phyloP scores from a whole-genome alignment of 1,284 basidiomycete genomes.

The Malassezia psittaci region DNA sequence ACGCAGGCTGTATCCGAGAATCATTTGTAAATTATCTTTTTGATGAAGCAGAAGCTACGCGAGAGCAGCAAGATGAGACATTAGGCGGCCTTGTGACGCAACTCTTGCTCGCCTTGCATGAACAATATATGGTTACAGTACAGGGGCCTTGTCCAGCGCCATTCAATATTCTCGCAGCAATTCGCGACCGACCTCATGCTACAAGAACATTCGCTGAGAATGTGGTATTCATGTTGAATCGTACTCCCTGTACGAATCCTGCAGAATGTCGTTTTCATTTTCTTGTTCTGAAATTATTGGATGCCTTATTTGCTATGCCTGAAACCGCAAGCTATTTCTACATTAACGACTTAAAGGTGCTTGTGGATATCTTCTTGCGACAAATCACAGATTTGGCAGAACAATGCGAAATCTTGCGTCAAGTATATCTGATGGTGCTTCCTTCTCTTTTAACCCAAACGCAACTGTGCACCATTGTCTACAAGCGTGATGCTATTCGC shows the following conservation, averaged over 20 bases:
- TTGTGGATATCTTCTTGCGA: slow-evolving; percentile 91
- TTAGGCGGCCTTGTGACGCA: slow-evolving; percentile 31
- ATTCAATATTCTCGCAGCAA: slow-evolving; percentile 52
- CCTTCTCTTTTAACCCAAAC: slow-evolving; percentile 91
- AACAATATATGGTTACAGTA: slow-evolving; percentile 89
- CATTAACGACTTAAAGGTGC: slow-evolving; percentile 88
- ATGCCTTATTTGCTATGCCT: slow-evolving; percentile 83
- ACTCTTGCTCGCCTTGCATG: slow-evolving; percentile 63
- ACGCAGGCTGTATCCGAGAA: slow-evolving; percentile 51
- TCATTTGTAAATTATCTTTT: slow-evolving; percentile 80
- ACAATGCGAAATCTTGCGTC: slow-evolving; percentile 85
- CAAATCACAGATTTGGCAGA: slow-evolving; percentile 84
- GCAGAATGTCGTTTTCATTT: slow-evolving; percentile 92
- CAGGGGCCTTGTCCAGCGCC: not conserved
- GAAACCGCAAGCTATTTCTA: slow-evolving; percentile 94
- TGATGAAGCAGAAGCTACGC: slow-evolving; percentile 83
- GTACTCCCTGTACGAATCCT: slow-evolving; percentile 54
- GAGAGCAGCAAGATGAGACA: slow-evolving; percentile 70
- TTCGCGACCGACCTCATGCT: slow-evolving; percentile 69
- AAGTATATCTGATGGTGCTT: slow-evolving; percentile 90
- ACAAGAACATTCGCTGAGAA: slow-evolving; percentile 96
- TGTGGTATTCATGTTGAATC: slow-evolving; percentile 96
- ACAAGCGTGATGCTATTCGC: slow-evolving; percentile 84
- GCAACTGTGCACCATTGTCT: slow-evolving; percentile 68
- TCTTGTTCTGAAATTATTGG: slow-evolving; percentile 85